Percentiles rank a stretch among this genome's conserved stretches.
Evolutionary conservation across 352 stramenopile species (phyloP).

Genomic region (Globisporangium spinosum): DNA sequence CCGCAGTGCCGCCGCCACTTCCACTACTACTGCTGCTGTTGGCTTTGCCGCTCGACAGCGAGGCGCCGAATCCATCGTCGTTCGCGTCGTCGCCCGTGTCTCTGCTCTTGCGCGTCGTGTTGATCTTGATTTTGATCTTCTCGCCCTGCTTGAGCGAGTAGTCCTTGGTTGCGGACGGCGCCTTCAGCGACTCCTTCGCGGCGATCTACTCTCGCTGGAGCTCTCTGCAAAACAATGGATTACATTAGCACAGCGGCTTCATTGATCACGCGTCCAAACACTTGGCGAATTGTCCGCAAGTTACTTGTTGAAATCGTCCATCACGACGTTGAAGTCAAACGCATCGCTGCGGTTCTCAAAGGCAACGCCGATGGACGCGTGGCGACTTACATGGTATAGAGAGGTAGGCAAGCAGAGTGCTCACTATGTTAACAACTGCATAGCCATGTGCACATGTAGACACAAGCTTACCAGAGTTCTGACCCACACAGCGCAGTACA

Average conservation of each 20-base stretch:
- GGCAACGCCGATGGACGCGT: constrained; percentile 92
- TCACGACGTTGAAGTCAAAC: constrained; percentile 93
- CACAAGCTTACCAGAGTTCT: not conserved
- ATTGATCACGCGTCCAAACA: too few relatives aligned
- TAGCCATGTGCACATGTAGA: not conserved
- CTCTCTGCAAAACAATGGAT: constrained; percentile 27
- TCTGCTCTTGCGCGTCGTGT: constrained; percentile 49
- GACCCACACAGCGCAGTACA: not conserved
- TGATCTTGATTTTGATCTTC: constrained; percentile 90
- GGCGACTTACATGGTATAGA: constrained; percentile 22
- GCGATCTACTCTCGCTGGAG: constrained; percentile 52
- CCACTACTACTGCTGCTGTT: not conserved
- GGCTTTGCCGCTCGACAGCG: not conserved
- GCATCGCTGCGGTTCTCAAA: constrained; percentile 93
- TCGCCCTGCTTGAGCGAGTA: constrained; percentile 92
- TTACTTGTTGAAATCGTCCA: constrained; percentile 86
- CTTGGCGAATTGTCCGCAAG: not conserved
- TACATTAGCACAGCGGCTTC: too few relatives aligned
- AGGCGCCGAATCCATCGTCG: constrained; percentile 15
- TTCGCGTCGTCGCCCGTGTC: constrained; percentile 32
- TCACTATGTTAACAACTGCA: not conserved
- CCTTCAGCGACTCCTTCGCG: constrained; percentile 31
- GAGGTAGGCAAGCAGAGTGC: not conserved
- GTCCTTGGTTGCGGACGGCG: constrained; percentile 55
- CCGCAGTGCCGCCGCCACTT: not conserved